These are phyloP conservation scores for Cryptosporidium viatorum DNA, from an alignment of 169 alveolate genomes.

Conservation along the genomic window DNA sequence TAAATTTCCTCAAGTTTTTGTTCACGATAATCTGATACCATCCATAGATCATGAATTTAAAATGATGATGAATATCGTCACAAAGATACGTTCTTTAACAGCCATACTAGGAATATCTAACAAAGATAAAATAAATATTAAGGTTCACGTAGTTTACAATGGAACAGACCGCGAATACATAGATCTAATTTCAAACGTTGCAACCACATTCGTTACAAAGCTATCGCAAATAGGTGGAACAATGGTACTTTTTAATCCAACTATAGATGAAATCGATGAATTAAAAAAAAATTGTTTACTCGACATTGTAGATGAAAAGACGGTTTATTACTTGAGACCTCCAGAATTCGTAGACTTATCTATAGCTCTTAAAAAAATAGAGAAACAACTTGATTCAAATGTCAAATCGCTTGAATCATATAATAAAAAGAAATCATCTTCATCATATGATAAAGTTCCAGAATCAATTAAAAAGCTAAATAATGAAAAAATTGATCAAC, in stretches of 20 bases:
- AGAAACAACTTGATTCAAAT: slow-evolving; percentile 81
- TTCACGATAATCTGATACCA: slow-evolving; percentile 79
- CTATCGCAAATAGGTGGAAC: slow-evolving; percentile 27
- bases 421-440: slow-evolving; percentile 78
- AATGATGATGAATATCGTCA: slow-evolving; percentile 51
- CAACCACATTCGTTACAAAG: slow-evolving; percentile 31
- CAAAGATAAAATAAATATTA: slow-evolving; percentile 35
- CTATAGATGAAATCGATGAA: slow-evolving; percentile 7
- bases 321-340: slow-evolving; percentile 76
- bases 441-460: slow-evolving; percentile 84
- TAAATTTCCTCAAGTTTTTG: slow-evolving; percentile 15
- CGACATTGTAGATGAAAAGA: slow-evolving; percentile 80
- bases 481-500: slow-evolving; percentile 83
- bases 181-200: slow-evolving; percentile 17
- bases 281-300: slow-evolving; percentile 15
- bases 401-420: slow-evolving; percentile 82
- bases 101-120: slow-evolving; percentile 68
- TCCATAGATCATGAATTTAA: slow-evolving; percentile 44
- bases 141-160: slow-evolving; percentile 19
- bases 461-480: slow-evolving; percentile 83
- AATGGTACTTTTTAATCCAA: slow-evolving; percentile 8
- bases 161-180: slow-evolving; percentile 15
- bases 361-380: slow-evolving; percentile 79
- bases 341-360: slow-evolving; percentile 79
- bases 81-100: slow-evolving; percentile 76